Percentiles rank a stretch among this genome's conserved stretches.
phyloP scores from a whole-genome alignment of 1,284 basidiomycete genomes.

The Entoloma clypeatum region DNA sequence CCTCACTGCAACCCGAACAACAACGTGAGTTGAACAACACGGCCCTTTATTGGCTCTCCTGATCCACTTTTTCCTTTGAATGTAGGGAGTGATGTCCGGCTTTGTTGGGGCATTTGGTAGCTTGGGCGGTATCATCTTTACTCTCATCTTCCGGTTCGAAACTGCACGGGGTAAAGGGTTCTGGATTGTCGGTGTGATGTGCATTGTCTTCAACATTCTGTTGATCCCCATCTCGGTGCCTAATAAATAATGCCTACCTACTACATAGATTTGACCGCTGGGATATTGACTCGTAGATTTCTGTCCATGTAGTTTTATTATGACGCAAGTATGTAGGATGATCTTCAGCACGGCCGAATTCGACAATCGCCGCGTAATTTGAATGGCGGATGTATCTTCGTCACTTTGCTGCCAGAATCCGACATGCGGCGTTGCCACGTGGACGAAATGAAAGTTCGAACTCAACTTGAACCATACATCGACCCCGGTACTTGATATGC shows the following conservation, averaged over 20 bases:
- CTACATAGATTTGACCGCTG: no score
- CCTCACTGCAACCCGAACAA: constrained; percentile 48
- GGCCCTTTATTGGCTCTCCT: background rate
- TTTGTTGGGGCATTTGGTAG: constrained; percentile 53
- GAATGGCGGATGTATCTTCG: no score
- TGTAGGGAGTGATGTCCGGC: constrained; percentile 36
- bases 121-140: constrained; percentile 49
- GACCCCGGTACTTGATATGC: no score
- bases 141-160: constrained; percentile 50
- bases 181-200: constrained; percentile 44
- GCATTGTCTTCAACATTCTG: constrained; percentile 23
- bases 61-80: background rate
- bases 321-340: no score
- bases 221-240: constrained; percentile 26
- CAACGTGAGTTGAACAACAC: constrained; percentile 32
- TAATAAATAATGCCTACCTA: constrained; percentile 19
- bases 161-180: constrained; percentile 39
- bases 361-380: no score
- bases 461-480: no score
- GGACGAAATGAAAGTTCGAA: no score
- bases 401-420: no score
- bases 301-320: no score
- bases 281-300: no score
- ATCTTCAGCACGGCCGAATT: no score
- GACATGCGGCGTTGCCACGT: no score